Evolutionary conservation across 2,329 filamentous ascomycete species (phyloP), one percentile per base, ranked within the genome.

Genomic region (Cercospora nicotianae): DNA sequence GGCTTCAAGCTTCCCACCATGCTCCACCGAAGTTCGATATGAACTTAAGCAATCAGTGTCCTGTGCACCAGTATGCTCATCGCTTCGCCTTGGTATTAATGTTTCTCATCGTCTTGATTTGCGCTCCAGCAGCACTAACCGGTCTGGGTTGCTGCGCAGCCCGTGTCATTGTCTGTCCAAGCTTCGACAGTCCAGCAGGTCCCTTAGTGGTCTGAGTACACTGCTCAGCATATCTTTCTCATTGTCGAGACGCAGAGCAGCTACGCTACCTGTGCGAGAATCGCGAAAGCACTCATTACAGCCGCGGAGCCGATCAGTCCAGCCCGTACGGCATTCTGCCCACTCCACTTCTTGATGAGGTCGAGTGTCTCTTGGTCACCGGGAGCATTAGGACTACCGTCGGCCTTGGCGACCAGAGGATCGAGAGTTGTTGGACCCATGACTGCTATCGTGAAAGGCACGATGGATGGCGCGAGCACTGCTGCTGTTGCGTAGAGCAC

Each of bases 401-500:
- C 45, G 16, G 69, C 73, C 39, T 72, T 72, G 3, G 70, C 70
- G 9, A 68, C 64, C 13, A 77, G 65, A 48, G 62, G 66, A 5
- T 30, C 59, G 12, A 67, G 61, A 39, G 62, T 67, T 20, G 61
- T 60, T n/a, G 66, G 66, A 1, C 45, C 48, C 74, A 77, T 77
- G 55, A 72, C 57, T 10, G 69, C 16, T 3, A 72, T 23, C 2
- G 75, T 77, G 65, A 68, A 77, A 6, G 75, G 75, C 20, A 76
- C 71, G 26, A 77, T 74, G 1, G 59, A 59, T 0, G 73, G 70
- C 2, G 74, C 58, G 9, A 72, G 31, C 7, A 74, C 64, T 10
- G 71, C 72, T 30, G 75, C 73, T 20, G 67, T 51, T 10, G 65
- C 60, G 64, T 74, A 76, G 18, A 77, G 69, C 13, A 61, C 63